Conservation (phyloP, 1,284 basidiomycete species). For the Takashimella koratensis region DNA sequence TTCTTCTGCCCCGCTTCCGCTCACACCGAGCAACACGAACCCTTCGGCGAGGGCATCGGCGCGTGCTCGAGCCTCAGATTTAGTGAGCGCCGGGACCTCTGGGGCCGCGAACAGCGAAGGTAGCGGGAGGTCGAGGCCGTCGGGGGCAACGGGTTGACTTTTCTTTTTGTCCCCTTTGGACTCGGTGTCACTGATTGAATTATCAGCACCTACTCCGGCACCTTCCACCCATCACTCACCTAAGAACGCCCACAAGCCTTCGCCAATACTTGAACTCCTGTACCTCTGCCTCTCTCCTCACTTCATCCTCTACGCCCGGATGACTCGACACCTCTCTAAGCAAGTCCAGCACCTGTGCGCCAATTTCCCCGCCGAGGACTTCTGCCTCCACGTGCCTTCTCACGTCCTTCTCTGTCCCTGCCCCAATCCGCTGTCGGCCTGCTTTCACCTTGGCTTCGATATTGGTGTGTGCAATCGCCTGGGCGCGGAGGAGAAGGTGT, state of each 20-base stretch:
- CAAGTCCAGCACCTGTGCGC: constrained; percentile 34
- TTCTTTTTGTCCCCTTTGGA: constrained; percentile 1
- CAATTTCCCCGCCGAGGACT: constrained; percentile 44
- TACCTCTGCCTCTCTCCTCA: constrained; percentile 40
- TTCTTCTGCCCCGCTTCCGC: constrained; percentile 32
- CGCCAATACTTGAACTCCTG: constrained; percentile 43
- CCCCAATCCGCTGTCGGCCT: constrained; percentile 67
- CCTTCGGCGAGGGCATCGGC: constrained; percentile 46
- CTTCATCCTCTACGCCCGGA: constrained; percentile 30
- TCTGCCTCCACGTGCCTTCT: constrained; percentile 55
- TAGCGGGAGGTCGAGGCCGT: neutral
- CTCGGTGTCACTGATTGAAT: neutral
- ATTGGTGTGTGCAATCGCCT: constrained; percentile 62
- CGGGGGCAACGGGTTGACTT: constrained; percentile 1
- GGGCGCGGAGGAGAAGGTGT: constrained; percentile 48
- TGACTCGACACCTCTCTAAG: constrained; percentile 36
- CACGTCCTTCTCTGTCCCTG: constrained; percentile 63
- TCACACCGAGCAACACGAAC: constrained; percentile 44
- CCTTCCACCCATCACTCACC: constrained; percentile 9
- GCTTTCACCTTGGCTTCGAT: constrained; percentile 64
- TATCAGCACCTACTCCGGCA: no score
- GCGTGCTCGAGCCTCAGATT: constrained; percentile 42
- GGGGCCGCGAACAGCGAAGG: constrained; percentile 22
- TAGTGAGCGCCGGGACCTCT: constrained; percentile 52
- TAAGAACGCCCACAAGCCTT: constrained; percentile 25